These are phyloP conservation scores for Gaultheria prostrata DNA, from an alignment of 148 eudicot genomes.

Conservation along the genomic window DNA sequence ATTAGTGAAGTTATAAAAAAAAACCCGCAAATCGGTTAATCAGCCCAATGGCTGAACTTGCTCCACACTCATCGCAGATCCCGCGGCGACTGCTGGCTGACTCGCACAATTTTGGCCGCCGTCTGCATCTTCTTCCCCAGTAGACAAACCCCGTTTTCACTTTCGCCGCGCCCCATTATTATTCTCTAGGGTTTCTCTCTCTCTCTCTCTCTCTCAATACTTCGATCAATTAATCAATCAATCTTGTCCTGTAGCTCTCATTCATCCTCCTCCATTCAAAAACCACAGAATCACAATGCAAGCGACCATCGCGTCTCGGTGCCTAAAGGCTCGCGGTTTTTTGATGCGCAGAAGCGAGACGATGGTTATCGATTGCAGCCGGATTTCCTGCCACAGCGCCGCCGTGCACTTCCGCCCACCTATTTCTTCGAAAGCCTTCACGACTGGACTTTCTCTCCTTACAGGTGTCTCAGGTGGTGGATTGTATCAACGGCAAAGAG, in stretches of 20 bases:
- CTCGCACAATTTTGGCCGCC: not conserved
- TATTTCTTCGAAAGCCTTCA: not conserved
- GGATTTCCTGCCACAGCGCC: not conserved
- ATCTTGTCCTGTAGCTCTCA: not conserved
- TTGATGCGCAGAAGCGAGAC: conserved; percentile 2
- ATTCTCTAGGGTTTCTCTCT: not conserved
- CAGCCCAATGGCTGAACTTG: too few relatives aligned
- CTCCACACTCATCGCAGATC: too few relatives aligned
- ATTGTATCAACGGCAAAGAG: not conserved
- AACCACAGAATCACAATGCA: conserved; percentile 20
- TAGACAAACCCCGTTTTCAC: not conserved
- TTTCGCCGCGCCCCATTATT: not conserved
- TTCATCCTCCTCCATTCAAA: not conserved
- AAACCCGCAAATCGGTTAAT: too few relatives aligned
- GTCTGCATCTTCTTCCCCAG: not conserved
- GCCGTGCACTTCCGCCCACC: conserved; percentile 4
- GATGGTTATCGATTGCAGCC: conserved; percentile 2
- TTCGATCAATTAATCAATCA: not conserved
- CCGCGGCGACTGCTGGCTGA: too few relatives aligned
- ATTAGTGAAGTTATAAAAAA: too few relatives aligned
- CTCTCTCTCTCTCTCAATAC: not conserved
- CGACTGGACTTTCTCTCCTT: not conserved
- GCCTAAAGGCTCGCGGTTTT: conserved; percentile 19
- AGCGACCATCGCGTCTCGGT: conserved; percentile 27
- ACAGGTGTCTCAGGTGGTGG: not conserved